Percentiles rank a stretch among this genome's conserved stretches.
Evolutionary conservation across 257 asterid species (phyloP).

Genomic region (Eucommia ulmoides): DNA sequence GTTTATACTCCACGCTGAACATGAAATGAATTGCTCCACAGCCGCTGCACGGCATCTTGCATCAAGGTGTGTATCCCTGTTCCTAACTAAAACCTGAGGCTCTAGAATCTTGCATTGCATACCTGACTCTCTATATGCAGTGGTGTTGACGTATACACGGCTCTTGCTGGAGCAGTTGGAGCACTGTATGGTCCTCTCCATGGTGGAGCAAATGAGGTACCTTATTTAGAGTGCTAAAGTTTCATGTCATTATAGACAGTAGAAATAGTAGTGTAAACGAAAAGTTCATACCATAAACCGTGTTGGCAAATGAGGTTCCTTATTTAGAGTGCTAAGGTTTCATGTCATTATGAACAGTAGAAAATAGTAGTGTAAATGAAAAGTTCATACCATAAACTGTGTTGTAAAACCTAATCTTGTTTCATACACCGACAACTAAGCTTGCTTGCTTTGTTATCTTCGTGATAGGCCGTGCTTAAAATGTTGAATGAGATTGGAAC

Average conservation of each 20-base stretch:
- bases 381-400: background rate
- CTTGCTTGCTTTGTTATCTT: no score
- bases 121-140: constrained; percentile 29
- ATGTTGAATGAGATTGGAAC: constrained; percentile 96
- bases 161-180: constrained; percentile 99
- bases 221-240: no score
- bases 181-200: constrained; percentile 99
- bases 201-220: constrained; percentile 99
- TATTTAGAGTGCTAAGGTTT: no score
- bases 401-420: background rate
- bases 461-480: constrained; percentile 98
- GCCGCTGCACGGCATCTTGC: constrained; percentile 99
- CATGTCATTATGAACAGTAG: no score
- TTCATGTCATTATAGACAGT: no score
- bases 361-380: background rate
- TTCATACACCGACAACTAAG: background rate
- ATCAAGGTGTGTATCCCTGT: constrained; percentile 52
- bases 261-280: background rate
- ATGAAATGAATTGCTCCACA: constrained; percentile 99
- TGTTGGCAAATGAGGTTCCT: background rate
- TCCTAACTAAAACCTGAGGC: background rate
- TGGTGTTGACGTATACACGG: constrained; percentile 98
- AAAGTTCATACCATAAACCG: background rate
- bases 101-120: constrained; percentile 5
- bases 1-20: constrained; percentile 93